Evolutionary conservation across 352 stramenopile genomes (phyloP), one percentile per base, ranked within the genome.

Genomic region (Plasmopara halstedii): DNA sequence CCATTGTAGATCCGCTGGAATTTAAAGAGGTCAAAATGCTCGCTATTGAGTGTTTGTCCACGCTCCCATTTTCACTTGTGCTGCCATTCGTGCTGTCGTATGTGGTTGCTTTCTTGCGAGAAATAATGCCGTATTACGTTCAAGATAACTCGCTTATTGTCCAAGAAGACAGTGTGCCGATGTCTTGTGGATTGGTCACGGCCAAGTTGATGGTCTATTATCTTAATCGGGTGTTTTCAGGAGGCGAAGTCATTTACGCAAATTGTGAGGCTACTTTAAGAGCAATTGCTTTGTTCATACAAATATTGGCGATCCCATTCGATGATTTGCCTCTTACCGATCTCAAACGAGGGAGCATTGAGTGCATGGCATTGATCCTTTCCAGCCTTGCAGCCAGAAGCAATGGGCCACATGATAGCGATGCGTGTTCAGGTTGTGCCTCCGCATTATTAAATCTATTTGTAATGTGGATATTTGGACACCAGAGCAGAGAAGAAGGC

Each of bases 1-100:
- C 74, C 21, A 34, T 76, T 2, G 48, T 82, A 14, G 67, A 86
- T 40, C 70, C 74, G 5, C 51, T 88, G 35, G 77, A 88, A 56
- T 88, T 77, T 45, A 88, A 88, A 47, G 77, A 88, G 39, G 62
- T 88, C 33, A 88, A 87, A 46, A 80, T 88, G 72, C 44, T 88
- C 0, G 52, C 67, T 6, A 61, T 66, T 4, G 77, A 88, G 32
- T 54, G 74, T 6, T 44, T 87, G 20, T 64, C 67, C 3, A 83
- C 85, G 34, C 58, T 83, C 5, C 50, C 56, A 22, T 27, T 50
- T 1, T 27, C 33, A 5, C 27, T 37, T 2, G 59, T 86, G 21
- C 34, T 76, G 11, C 70, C 71, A 2, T 64, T 72, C 33, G 60
- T 66, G 6, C 39, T 85, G 10, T 21, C 56, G 3, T 64, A 73